Evolutionary conservation across 352 stramenopile genomes (phyloP), one percentile per base, ranked within the genome.

Genomic region (Globisporangium cylindrosporum): DNA sequence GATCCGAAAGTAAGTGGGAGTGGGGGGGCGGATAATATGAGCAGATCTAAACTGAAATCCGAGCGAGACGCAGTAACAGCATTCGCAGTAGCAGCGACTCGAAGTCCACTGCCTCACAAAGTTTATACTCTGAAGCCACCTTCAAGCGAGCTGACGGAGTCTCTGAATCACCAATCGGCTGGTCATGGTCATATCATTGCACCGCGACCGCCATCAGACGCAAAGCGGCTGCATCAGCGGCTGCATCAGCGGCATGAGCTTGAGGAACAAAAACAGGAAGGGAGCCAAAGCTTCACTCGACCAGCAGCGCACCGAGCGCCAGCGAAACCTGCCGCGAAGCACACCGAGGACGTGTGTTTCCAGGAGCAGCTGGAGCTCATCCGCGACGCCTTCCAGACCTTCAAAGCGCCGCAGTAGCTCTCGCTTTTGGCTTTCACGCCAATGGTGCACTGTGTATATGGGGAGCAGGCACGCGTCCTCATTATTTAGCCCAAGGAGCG

Each of bases 341-440:
- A 65, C 1, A 38, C 48, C 34, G 65, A 77, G 48, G 68, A 71
- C 10, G 59, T 15, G 9, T 57, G 75, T 57, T 57, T 84, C 25
- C 60, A 68, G 0, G 69, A 86, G 49, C 76, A 86, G 41, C 63
- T 83, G 25, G 68, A 79, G 32, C 66, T 80, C 59, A 77, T 86
- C 27, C 72, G 59, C 64, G 72, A 66, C 1, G 74, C 78, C 22
- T 86, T 86, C 36, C 66, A 41, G n/a, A 38, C 25, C 12, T 73
- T 70, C 48, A 46, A 48, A 24, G 7, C 38, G 20, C 32, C 20
- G 3, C 27, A 25, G 12, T 7, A 60, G 27, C 15, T 15, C 8
- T 43, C 1, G 22, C 53, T 24, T 43, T 60, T 43, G 7, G 22
- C 36, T 24, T 43, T 60, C 41, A 48, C 24, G 22, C 27, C 20